Base-by-base conservation (phyloP, 495 filamentous ascomycete genomes). In the Podospora anserina region DNA sequence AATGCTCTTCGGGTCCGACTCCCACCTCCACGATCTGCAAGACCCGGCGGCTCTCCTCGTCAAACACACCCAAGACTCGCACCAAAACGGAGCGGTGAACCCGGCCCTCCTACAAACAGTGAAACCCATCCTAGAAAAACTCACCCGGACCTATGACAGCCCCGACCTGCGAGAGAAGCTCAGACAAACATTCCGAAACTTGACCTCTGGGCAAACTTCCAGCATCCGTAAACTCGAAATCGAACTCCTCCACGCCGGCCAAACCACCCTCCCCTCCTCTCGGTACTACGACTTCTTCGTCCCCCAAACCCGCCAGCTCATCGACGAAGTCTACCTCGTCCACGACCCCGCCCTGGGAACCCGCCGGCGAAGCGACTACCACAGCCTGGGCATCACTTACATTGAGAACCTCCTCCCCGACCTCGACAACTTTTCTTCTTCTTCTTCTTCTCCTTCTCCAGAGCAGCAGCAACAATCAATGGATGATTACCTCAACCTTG, bases 181-280 rank as follows among this genome's bases (percentile, higher is more conserved):
- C 4, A 54, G 64, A 20, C 70, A 68, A 19, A 67, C 83, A 4
- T 69, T 67, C 44, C 71, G 73, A 23, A 71, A 72, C 27, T 71
- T 77, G 49, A 71, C 68, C n/a, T 68, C 64, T 15, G 78, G 80
- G 0, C 68, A 61, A 16, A 77, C 82, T 54, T 71, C 64, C 18
- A 81, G 76, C 6, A 72, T 79, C 63, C 75, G 82, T 57, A 78
- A 76, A 61, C 63, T 80, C 18, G 82, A 84, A 72, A 74, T 84
- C 6, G 82, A 82, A 58, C 66, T 84, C 7, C 76, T 84, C 20
- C 75, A 76, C 61, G 79, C 78, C 19, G 82, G 82, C 62, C 63
- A 83, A 81, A 71, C 66, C 4, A 77, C 53, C 49, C 68, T 83
- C 32, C 66, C 75, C 7, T 57, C 77, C 4, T 65, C 70, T 26